phyloP scores from a whole-genome alignment of 208 protist genomes.

The Trypanosomatidae sp. region DNA sequence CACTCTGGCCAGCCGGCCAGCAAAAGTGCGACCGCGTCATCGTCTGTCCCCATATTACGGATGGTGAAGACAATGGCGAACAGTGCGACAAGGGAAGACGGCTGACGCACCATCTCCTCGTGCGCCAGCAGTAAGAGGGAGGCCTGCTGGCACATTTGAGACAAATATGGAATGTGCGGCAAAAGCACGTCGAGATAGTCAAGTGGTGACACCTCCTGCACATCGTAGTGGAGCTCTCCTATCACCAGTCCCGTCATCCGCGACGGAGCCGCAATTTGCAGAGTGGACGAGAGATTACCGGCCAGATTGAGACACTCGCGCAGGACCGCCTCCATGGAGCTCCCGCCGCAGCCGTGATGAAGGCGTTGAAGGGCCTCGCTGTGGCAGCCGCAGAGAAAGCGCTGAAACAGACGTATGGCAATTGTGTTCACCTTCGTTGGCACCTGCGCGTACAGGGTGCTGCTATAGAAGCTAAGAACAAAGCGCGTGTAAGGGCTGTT shows the following conservation, averaged over 20 bases:
- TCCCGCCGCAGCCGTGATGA: conserved; percentile 10
- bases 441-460: conserved; percentile 16
- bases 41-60: conserved; percentile 18
- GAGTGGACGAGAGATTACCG: conserved; percentile 23
- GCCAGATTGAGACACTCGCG: conserved; percentile 28
- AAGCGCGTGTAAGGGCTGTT: conserved; percentile 27
- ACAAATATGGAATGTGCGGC: conserved; percentile 25
- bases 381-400: conserved; percentile 22
- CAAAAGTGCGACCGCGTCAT: conserved; percentile 2
- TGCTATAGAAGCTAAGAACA: conserved; percentile 27
- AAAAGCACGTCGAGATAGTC: conserved; percentile 27
- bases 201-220: conserved; percentile 33
- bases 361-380: conserved; percentile 4
- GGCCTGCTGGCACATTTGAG: conserved; percentile 35
- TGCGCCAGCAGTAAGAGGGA: conserved; percentile 28
- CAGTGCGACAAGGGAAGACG: conserved; percentile 23
- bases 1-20: conserved; percentile 15
- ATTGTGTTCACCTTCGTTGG: conserved; percentile 12
- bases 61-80: conserved; percentile 27
- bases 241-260: conserved; percentile 24
- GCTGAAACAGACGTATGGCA: conserved; percentile 31
- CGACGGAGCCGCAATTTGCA: conserved; percentile 18
- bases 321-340: conserved; percentile 24
- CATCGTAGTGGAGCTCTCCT: conserved; percentile 26
- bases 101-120: conserved; percentile 23